phyloP scores from a whole-genome alignment of 257 asterid species.

The Solanum etuberosum region DNA sequence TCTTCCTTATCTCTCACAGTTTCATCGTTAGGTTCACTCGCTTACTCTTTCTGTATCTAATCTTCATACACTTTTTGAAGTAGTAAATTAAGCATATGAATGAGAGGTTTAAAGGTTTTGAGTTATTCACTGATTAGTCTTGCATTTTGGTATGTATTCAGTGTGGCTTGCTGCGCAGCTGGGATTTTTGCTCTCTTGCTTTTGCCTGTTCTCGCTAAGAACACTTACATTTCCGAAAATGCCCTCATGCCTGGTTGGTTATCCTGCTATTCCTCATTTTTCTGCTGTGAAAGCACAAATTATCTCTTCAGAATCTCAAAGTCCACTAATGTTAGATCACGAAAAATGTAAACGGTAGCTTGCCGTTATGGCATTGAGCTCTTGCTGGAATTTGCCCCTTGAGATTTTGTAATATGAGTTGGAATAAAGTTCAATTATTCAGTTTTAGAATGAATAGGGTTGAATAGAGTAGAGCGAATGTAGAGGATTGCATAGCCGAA shows the following conservation, averaged over 20 bases:
- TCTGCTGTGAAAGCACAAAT: not conserved
- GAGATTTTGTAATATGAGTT: not conserved
- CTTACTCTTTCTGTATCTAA: not conserved
- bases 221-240: slow-evolving; percentile 82
- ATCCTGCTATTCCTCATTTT: not conserved
- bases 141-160: slow-evolving; percentile 24
- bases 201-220: slow-evolving; percentile 85
- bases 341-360: not conserved
- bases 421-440: not conserved
- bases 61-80: not conserved
- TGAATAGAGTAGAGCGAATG: not conserved
- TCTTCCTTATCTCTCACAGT: slow-evolving; percentile 64
- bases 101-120: not conserved
- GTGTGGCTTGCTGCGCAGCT: slow-evolving; percentile 63
- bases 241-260: slow-evolving; percentile 93
- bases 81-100: not conserved
- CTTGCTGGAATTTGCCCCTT: not conserved
- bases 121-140: not conserved
- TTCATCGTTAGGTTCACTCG: slow-evolving; percentile 49
- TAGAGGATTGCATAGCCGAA: not conserved
- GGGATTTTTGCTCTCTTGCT: slow-evolving; percentile 68
- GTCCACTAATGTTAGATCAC: not conserved
- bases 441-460: not conserved
- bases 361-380: not conserved
- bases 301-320: not conserved